Base-by-base conservation (phyloP, 495 filamentous ascomycete species). In the Annulohypoxylon stygium region DNA sequence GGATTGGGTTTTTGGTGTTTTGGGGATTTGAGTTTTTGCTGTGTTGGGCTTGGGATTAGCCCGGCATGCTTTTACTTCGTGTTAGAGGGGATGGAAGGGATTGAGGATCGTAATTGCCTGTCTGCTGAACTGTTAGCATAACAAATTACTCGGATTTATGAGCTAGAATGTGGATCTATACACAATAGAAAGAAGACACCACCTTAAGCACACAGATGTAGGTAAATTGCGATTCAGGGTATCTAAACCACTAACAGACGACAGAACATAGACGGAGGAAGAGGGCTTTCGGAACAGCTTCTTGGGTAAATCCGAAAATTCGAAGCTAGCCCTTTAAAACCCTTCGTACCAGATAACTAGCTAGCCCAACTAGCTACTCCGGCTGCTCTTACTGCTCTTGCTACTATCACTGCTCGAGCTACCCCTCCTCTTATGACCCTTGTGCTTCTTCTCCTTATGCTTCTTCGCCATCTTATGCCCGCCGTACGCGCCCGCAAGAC, bases 361-460 rank as follows among this genome's bases (percentile, higher is more conserved):
- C 20, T 65, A 78, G 0, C 20, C 2, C 14, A 26, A 25, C 48
- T 53, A 53, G 37, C 71, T 74, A 45, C 76, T 78, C 2, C 45
- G 47, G 54, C 73, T 76, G 25, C 73, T 67, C 43, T 67, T 54
- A 55, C 73, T 76, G 23, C 73, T 67, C 41, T 67, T 73, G 25
- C 75, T 77, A 60, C 72, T 77, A 34, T 50, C 58, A 12, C 61
- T 69, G 36, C 77, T 79, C 11, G 68, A 70, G 36, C 73, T 73
- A 51, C 73, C 78, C 18, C 61, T 70, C 36, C 73, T 70, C 16
- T 69, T 77, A 26, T 73, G 71, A 20, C 70, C 63, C 36, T 71
- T 76, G 47, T 78, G 69, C 47, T 73, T 75, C 75, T 78, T 78
- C 2, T 75, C 50, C 47, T 78, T 78, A 34, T 79, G 65, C 62